A percentile compares a stretch with the other conserved stretches of the same genome.
These are phyloP conservation scores for Stevia rebaudiana DNA, from an alignment of 140 eudicot species.

Conservation along the genomic window DNA sequence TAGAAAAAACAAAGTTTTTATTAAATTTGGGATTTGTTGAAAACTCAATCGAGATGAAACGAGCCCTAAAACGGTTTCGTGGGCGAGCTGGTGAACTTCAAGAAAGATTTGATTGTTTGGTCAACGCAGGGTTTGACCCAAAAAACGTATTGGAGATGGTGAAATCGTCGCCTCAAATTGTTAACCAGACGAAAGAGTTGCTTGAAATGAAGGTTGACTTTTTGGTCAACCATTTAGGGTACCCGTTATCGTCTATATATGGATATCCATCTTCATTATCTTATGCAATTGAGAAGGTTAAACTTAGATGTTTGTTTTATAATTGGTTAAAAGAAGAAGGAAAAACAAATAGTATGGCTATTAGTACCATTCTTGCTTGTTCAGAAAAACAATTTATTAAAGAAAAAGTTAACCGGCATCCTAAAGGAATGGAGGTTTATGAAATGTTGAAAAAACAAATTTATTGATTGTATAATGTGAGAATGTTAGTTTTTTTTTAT, in stretches of 20 bases:
- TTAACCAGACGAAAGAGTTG: slow-evolving; percentile 50
- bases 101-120: slow-evolving; percentile 77
- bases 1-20: slow-evolving; percentile 51
- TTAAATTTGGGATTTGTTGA: slow-evolving; percentile 49
- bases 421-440: slow-evolving; percentile 56
- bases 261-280: slow-evolving; percentile 49
- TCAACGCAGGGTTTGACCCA: slow-evolving; percentile 47
- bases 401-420: slow-evolving; percentile 53
- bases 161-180: slow-evolving; percentile 60
- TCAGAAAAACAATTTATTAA: slow-evolving; percentile 43
- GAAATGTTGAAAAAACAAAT: slow-evolving; percentile 45
- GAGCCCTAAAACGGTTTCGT: slow-evolving; percentile 54
- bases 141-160: slow-evolving; percentile 52
- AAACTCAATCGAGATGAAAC: slow-evolving; percentile 53
- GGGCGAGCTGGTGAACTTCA: slow-evolving; percentile 70
- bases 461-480: slow-evolving; percentile 29
- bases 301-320: slow-evolving; percentile 55
- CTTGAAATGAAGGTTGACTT: slow-evolving; percentile 50
- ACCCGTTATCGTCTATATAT: slow-evolving; percentile 38
- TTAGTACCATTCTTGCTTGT: slow-evolving; percentile 59
- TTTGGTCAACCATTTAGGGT: slow-evolving; percentile 62
- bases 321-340: slow-evolving; percentile 60
- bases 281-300: slow-evolving; percentile 59
- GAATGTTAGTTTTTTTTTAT: not conserved
- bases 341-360: slow-evolving; percentile 34